Conservation (phyloP, 2,329 filamentous ascomycete genomes). For the Ceratocystis colombiana region DNA sequence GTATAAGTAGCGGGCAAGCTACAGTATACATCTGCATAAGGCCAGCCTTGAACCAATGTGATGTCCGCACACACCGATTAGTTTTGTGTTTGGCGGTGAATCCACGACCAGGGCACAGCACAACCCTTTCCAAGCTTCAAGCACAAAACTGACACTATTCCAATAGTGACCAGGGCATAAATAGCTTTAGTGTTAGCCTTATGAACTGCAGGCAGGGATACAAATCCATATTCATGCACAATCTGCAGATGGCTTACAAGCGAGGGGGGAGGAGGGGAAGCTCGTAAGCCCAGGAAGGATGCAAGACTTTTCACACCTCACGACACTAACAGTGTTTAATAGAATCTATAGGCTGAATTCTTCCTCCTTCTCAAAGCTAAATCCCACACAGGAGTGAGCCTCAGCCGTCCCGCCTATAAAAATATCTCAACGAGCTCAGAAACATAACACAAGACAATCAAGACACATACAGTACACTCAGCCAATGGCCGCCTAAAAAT, state of each 20-base stretch:
- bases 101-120: no score
- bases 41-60: no score
- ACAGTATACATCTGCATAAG: no score
- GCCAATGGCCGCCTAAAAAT: slow-evolving; percentile 4
- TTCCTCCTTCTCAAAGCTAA: no score
- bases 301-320: no score
- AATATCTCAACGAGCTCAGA: background rate
- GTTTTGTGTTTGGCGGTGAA: background rate
- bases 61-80: no score
- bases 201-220: background rate
- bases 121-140: background rate
- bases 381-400: no score
- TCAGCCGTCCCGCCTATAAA: no score
- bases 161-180: slow-evolving; percentile 13
- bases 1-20: no score
- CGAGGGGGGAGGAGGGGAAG: background rate
- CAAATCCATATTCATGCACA: slow-evolving; percentile 11
- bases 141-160: background rate
- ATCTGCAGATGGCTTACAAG: slow-evolving; percentile 5
- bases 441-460: background rate
- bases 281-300: no score
- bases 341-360: no score
- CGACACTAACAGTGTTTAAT: no score
- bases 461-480: background rate
- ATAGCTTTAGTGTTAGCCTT: slow-evolving; percentile 16